These are phyloP conservation scores for Berkeleyomyces basicola DNA, from an alignment of 2,329 filamentous ascomycete species.

Conservation along the genomic window DNA sequence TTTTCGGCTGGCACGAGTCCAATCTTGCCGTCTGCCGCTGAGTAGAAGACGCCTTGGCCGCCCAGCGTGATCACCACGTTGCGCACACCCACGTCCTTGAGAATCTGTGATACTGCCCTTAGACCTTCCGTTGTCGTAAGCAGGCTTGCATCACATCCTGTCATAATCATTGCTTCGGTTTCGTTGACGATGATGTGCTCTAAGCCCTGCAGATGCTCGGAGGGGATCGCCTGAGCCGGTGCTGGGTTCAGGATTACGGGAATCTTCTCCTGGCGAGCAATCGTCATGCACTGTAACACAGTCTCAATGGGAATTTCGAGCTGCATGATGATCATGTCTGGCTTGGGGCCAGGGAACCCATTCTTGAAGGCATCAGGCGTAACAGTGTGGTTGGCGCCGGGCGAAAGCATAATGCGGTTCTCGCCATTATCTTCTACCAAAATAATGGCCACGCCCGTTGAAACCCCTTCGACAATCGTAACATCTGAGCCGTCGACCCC, in stretches of 20 bases:
- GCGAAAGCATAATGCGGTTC: conserved; percentile 40
- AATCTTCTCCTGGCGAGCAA: conserved; percentile 24
- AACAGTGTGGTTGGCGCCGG: conserved; percentile 32
- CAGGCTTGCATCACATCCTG: conserved; percentile 1
- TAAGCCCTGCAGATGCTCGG: conserved; percentile 39
- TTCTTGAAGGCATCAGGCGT: conserved; percentile 1
- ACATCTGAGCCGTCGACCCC: conserved; percentile 32
- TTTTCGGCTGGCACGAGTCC: conserved; percentile 28
- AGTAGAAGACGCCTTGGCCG: conserved; percentile 38
- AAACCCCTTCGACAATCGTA: conserved; percentile 22
- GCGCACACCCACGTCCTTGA: conserved; percentile 42
- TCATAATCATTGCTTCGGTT: conserved; percentile 49
- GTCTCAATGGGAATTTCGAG: conserved; percentile 41
- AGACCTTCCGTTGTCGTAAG: conserved; percentile 6
- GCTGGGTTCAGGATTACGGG: conserved; percentile 56
- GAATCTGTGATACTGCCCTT: conserved; percentile 21
- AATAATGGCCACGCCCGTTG: conserved; percentile 41
- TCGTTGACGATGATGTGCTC: conserved; percentile 59
- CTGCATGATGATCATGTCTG: conserved; percentile 41
- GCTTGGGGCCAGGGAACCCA: conserved; percentile 23
- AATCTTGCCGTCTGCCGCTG: conserved; percentile 24
- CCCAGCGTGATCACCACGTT: conserved; percentile 54
- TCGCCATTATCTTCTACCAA: conserved; percentile 40
- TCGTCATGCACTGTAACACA: conserved; percentile 31
- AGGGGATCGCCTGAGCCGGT: conserved; percentile 42